Percentiles rank a stretch among this genome's conserved stretches.
Conservation (phyloP, 192 early-diverging fungal genomes). For the Coemansia furcata region DNA sequence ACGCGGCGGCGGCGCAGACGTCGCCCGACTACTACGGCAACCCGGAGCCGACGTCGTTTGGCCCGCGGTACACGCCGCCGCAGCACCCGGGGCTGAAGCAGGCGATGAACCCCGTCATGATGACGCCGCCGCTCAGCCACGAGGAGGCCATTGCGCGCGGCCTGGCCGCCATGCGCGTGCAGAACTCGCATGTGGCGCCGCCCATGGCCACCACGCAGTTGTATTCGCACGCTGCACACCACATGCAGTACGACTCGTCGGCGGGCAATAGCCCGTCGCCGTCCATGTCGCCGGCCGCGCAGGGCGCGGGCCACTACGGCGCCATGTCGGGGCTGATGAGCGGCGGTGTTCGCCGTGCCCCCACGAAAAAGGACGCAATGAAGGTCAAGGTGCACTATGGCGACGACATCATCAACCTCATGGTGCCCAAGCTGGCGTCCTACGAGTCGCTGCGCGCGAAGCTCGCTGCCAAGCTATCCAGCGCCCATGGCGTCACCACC, state of each 20-base stretch:
- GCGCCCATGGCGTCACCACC: slow-evolving; percentile 12
- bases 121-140: slow-evolving; percentile 44
- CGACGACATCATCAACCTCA: slow-evolving; percentile 42
- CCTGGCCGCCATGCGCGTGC: slow-evolving; percentile 32
- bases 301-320: slow-evolving; percentile 17
- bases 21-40: slow-evolving; percentile 25
- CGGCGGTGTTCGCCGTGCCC: slow-evolving; percentile 36
- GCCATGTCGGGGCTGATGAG: slow-evolving; percentile 17
- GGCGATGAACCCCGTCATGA: slow-evolving; percentile 27
- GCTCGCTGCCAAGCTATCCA: slow-evolving; percentile 35
- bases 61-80: slow-evolving; percentile 5
- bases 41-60: background rate
- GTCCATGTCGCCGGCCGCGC: slow-evolving; percentile 30
- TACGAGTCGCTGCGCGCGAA: slow-evolving; percentile 39
- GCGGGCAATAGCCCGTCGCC: slow-evolving; percentile 16
- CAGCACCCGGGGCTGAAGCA: slow-evolving; percentile 37
- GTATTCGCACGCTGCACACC: slow-evolving; percentile 3
- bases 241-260: slow-evolving; percentile 17
- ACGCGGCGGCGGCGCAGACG: background rate
- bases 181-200: slow-evolving; percentile 10
- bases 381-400: slow-evolving; percentile 54
- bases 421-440: slow-evolving; percentile 37
- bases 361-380: slow-evolving; percentile 50
- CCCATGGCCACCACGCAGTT: slow-evolving; percentile 6
- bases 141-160: slow-evolving; percentile 40